Evolutionary conservation across 495 filamentous ascomycete genomes (phyloP), one percentile per base, ranked within the genome.

Genomic region (Talaromyces nanjingensis): DNA sequence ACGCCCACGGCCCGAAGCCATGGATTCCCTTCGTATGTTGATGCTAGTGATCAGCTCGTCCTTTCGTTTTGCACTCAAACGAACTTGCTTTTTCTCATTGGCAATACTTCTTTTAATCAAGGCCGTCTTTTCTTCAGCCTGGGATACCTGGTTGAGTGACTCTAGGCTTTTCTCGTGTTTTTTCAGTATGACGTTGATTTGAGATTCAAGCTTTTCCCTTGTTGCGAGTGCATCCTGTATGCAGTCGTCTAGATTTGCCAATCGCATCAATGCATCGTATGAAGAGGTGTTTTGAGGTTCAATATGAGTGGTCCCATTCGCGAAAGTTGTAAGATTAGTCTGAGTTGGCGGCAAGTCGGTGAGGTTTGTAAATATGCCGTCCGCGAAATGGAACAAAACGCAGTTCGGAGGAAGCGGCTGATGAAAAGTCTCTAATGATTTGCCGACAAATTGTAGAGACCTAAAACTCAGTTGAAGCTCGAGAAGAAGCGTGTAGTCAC

Each of bases 171-270:
- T 68, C 63, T 80, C 75, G 58, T 84, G 83, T 9, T 80, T 73
- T 20, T 86, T 75, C 16, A 98, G 77, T 20, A 96, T 81, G 1
- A 78, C 74, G 69, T 86, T 90, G 65, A 98, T 96, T 65, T 97
- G 91, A 8, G 81, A 72, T 9, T 91, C 84, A 8, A 98, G 74
- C 59, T 82, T 83, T 64, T 90, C 87, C 4, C 90, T 83, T 0
- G 91, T 97, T 1, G 84, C 82, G 0, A 97, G 72, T 5, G 93
- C 92, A 69, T 98, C 94, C 73, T 96, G 90, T 37, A 98, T 89
- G 64, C 92, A 96, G 68, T 92, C 89, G 64, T 97, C 92, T 42
- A 98, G 78, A 60, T 91, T 97, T 14, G 90, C 88, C 31, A 98
- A 80, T 33, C 88, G 86, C 89, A 97, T 96, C 53, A 98, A 77